A percentile compares a stretch with the other conserved stretches of the same genome.
Conservation (phyloP, 2,329 filamentous ascomycete species). For the Purpureocillium lavendulum region DNA sequence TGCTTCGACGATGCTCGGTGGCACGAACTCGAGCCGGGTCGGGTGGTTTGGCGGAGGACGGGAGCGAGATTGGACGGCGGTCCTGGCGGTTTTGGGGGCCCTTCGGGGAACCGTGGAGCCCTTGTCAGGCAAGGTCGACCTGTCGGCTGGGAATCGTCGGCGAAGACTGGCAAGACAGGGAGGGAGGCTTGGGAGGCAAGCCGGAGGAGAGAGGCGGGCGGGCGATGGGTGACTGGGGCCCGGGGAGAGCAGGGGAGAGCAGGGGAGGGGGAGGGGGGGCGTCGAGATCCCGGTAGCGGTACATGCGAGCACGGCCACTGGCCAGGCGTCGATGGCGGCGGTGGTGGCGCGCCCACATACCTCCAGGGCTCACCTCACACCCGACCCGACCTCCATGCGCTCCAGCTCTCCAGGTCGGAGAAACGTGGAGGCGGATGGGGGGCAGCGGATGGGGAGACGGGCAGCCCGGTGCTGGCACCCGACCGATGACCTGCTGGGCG, state of each 20-base stretch:
- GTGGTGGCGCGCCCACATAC: background rate
- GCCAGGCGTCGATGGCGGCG: background rate
- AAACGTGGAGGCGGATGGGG: no score
- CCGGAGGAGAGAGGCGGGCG: background rate
- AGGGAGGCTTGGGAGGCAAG: no score
- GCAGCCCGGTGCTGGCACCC: no score
- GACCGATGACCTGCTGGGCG: no score
- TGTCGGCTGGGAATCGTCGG: background rate
- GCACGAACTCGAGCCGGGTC: background rate
- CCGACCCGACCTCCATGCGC: no score
- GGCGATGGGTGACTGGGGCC: background rate
- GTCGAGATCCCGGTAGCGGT: slow-evolving; percentile 2
- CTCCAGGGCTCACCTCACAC: no score
- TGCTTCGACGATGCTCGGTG: slow-evolving; percentile 2
- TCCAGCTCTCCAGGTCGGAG: no score
- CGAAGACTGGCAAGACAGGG: background rate
- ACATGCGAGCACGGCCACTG: background rate
- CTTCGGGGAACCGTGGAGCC: background rate
- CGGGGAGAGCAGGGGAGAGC: no score
- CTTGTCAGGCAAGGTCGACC: no score
- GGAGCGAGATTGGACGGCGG: background rate
- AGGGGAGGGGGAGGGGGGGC: no score
- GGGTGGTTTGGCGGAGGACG: background rate
- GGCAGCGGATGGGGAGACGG: no score
- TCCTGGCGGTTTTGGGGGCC: background rate